Percentiles rank a stretch among this genome's conserved stretches.
These are phyloP conservation scores for Phytophthora podocarpi DNA, from an alignment of 352 stramenopile genomes.

Conservation along the genomic window DNA sequence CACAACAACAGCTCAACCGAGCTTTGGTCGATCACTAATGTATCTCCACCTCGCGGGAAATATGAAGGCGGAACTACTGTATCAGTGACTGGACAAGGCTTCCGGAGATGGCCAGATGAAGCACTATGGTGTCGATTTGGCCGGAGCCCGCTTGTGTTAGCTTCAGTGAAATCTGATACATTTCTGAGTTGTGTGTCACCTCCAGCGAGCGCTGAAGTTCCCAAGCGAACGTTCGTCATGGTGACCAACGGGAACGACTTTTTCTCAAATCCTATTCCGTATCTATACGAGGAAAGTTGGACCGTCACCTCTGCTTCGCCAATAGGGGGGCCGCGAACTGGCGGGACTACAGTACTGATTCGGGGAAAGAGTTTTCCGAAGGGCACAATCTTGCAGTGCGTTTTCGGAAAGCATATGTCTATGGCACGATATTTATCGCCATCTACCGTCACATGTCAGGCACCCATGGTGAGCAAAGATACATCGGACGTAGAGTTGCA, in stretches of 20 bases:
- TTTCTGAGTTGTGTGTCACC: conserved; percentile 49
- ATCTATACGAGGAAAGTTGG: conserved; percentile 54
- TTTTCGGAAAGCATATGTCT: conserved; percentile 37
- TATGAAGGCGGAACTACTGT: conserved; percentile 50
- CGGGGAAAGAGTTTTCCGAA: conserved; percentile 37
- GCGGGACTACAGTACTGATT: conserved; percentile 44
- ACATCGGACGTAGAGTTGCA: conserved; percentile 33
- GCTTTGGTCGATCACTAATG: conserved; percentile 27
- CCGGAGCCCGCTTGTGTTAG: conserved; percentile 34
- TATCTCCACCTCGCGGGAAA: conserved; percentile 41
- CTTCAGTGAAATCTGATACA: conserved; percentile 43
- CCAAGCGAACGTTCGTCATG: conserved; percentile 48
- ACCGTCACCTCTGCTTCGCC: conserved; percentile 30
- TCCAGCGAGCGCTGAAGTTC: conserved; percentile 19
- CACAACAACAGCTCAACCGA: conserved; percentile 32
- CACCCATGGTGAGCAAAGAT: conserved; percentile 7
- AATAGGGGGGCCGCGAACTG: conserved; percentile 32
- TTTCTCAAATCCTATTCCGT: conserved; percentile 67
- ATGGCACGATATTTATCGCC: conserved; percentile 31
- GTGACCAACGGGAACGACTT: conserved; percentile 57
- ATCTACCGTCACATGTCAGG: conserved; percentile 31
- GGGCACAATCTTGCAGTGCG: conserved; percentile 31
- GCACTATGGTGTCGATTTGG: conserved; percentile 65
- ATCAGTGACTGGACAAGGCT: conserved; percentile 46
- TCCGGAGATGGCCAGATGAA: conserved; percentile 29